Evolutionary conservation across 495 filamentous ascomycete genomes (phyloP), one percentile per base, ranked within the genome.

Genomic region (Neohortaea acidophila): DNA sequence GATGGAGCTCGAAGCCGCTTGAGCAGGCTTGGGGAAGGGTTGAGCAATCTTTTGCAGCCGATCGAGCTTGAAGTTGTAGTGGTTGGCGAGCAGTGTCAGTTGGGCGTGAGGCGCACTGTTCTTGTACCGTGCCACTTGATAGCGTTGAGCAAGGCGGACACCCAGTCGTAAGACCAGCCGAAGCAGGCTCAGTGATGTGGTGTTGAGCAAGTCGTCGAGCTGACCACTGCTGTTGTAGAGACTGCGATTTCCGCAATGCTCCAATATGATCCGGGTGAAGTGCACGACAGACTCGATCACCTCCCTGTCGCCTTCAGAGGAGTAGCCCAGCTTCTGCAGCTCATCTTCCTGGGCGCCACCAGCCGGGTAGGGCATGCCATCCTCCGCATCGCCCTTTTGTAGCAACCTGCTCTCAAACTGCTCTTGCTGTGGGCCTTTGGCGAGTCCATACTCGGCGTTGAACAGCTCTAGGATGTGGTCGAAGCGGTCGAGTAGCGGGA

Each of bases 191-290:
- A 85, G 64, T 28, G 79, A 83, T 2, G 84, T 89, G 21, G 79
- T 85, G 51, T 91, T 82, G 40, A 99, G 69, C 24, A 99, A 67
- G 49, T 83, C 77, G 47, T 83, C 82, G 23, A 99, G 63, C 39
- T 86, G 81, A 42, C 74, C 67, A 49, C 87, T 94, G 61, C 91
- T 96, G 40, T 73, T 78, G 54, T 99, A 99, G 33, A 99, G 71
- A 62, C 87, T 94, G 49, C 91, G 72, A 51, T 99, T 99, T 39
- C 89, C 91, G 64, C 91, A 96, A 54, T 89, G 89, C 55, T 94
- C 81, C 26, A 94, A 62, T 11, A 99, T 68, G 42, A 92, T 68
- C 38, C 72, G 69, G 20, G 86, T 92, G 56, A 99, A 99, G 22
- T 71, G 64, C 33, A 96, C 64, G 33, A 94, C 68, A 4, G 72